These are phyloP conservation scores for Zizania latifolia DNA, from an alignment of 176 grass and related monocot species.

Conservation along the genomic window DNA sequence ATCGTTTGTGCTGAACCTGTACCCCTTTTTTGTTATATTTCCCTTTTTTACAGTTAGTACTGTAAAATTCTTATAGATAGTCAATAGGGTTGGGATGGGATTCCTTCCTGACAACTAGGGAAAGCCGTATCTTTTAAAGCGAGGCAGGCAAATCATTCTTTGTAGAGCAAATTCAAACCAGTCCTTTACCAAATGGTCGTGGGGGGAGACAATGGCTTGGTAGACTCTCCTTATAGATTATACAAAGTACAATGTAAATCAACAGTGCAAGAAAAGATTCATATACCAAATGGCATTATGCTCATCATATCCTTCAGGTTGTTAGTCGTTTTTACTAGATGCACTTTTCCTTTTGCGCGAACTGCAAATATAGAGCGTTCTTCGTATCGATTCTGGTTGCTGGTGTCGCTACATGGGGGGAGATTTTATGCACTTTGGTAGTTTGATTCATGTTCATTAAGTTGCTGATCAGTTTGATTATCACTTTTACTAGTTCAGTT, in stretches of 20 bases:
- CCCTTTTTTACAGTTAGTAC: slow-evolving; percentile 32
- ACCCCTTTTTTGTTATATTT: slow-evolving; percentile 36
- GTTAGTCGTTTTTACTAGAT: neutral
- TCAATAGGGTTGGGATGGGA: slow-evolving; percentile 57
- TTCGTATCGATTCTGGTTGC: too few relatives aligned
- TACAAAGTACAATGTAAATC: slow-evolving; percentile 63
- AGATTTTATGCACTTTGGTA: too few relatives aligned
- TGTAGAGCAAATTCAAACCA: slow-evolving; percentile 49
- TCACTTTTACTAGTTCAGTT: too few relatives aligned
- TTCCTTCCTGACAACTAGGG: slow-evolving; percentile 37
- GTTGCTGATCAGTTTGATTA: too few relatives aligned
- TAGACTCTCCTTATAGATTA: slow-evolving; percentile 26
- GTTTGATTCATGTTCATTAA: too few relatives aligned
- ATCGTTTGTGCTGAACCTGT: slow-evolving; percentile 29
- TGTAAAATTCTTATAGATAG: slow-evolving; percentile 66
- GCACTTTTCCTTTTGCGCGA: too few relatives aligned
- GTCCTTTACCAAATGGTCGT: slow-evolving; percentile 32
- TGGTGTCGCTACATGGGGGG: too few relatives aligned
- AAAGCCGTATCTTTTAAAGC: slow-evolving; percentile 46
- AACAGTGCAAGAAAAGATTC: slow-evolving; percentile 34
- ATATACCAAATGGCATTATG: slow-evolving; percentile 21
- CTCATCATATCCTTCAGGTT: neutral
- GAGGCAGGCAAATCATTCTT: slow-evolving; percentile 71
- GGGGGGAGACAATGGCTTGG: slow-evolving; percentile 21
- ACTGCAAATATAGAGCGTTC: too few relatives aligned